Evolutionary conservation across 805 yeast species (phyloP).

Genomic region (Citeromyces nyonsensis): DNA sequence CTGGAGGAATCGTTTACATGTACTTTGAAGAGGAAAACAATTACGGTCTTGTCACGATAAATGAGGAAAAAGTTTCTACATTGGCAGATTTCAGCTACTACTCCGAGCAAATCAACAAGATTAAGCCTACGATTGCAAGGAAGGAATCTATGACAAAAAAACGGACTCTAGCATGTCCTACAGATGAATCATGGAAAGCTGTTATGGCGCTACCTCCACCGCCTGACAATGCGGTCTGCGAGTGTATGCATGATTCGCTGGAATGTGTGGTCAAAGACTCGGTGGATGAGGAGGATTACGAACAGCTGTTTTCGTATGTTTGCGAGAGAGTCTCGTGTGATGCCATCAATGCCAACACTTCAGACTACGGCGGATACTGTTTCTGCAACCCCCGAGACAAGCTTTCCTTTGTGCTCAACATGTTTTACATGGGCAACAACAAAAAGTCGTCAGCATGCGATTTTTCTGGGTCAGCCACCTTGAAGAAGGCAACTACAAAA

Average conservation of each 20-base stretch:
- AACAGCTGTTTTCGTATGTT: constrained; percentile 37
- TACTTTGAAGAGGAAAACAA: constrained; percentile 64
- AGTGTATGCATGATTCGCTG: constrained; percentile 40
- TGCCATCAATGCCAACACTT: constrained; percentile 44
- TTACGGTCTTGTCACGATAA: constrained; percentile 55
- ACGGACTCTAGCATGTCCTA: constrained; percentile 43
- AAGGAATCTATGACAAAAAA: constrained; percentile 22
- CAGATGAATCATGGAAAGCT: constrained; percentile 45
- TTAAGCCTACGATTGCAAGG: constrained; percentile 36
- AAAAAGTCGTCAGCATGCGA: constrained; percentile 37
- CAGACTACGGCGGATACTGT: constrained; percentile 59
- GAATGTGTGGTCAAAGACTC: constrained; percentile 43
- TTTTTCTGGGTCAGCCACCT: constrained; percentile 53
- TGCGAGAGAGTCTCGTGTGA: constrained; percentile 42
- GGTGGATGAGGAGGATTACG: constrained; percentile 41
- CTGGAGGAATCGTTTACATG: constrained; percentile 85
- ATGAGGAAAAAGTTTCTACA: constrained; percentile 33
- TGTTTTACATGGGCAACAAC: constrained; percentile 39
- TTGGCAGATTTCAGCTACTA: constrained; percentile 49
- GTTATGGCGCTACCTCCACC: constrained; percentile 64
- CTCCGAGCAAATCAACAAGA: constrained; percentile 35
- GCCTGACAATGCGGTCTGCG: constrained; percentile 49
- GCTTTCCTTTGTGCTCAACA: constrained; percentile 49
- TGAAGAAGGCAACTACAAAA: constrained; percentile 30
- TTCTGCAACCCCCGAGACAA: constrained; percentile 54